phyloP scores from a whole-genome alignment of 2,329 filamentous ascomycete genomes.

The Fusarium luffae region DNA sequence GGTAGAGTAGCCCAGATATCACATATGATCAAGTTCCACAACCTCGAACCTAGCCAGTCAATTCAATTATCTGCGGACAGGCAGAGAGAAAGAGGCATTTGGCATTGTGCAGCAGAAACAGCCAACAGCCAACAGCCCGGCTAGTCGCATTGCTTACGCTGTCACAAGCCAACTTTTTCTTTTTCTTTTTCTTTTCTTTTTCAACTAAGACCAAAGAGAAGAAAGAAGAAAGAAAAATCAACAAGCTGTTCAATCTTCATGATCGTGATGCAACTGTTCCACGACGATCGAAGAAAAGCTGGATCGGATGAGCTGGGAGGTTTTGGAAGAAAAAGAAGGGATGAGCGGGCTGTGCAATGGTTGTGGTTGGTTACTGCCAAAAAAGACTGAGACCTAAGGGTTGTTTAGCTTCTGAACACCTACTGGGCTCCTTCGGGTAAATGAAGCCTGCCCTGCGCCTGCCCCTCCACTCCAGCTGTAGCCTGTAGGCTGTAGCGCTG shows the following conservation, averaged over 20 bases:
- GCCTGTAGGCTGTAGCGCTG: background rate
- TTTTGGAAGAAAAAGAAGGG: conserved; percentile 11
- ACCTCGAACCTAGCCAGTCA: background rate
- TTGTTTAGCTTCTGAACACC: conserved; percentile 5
- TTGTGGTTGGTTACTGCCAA: conserved; percentile 4
- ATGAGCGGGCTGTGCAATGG: conserved; percentile 4
- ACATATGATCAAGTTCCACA: conserved; percentile 16
- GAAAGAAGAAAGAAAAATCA: background rate
- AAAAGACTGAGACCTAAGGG: background rate
- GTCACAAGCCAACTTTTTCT: background rate
- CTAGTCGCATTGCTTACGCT: background rate
- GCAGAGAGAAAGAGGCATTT: background rate
- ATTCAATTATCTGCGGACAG: background rate
- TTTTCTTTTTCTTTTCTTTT: background rate
- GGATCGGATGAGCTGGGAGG: conserved; percentile 9
- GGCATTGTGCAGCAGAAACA: background rate
- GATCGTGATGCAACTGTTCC: conserved; percentile 7
- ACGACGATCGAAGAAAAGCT: conserved; percentile 7
- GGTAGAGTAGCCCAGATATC: background rate
- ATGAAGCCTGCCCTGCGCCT: background rate
- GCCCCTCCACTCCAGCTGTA: background rate
- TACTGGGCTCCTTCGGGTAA: conserved; percentile 8
- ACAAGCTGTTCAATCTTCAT: background rate
- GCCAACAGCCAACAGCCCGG: background rate
- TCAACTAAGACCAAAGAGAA: background rate